Percentiles rank a stretch among this genome's conserved stretches.
phyloP scores from a whole-genome alignment of 73 alveolate species.

The Breviolum minutum region DNA sequence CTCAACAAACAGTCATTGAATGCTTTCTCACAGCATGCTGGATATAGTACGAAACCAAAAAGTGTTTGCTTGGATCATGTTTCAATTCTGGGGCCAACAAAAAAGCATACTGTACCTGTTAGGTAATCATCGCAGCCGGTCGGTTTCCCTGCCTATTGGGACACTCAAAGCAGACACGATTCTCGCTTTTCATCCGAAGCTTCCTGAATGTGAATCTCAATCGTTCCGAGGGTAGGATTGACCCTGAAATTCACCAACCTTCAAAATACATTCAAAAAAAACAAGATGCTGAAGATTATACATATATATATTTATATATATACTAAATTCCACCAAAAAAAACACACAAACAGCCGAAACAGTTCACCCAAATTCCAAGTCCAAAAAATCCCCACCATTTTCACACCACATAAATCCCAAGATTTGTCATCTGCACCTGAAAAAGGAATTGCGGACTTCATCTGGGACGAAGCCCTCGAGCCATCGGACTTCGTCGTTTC shows the following conservation, averaged over 20 bases:
- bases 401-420: neutral
- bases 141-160: slow-evolving; percentile 81
- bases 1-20: neutral
- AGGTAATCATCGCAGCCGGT: neutral
- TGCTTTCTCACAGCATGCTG: neutral
- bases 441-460: slow-evolving; percentile 66
- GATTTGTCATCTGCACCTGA: slow-evolving; percentile 50
- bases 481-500: neutral
- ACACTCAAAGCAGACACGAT: slow-evolving; percentile 98
- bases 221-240: neutral
- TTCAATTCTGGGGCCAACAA: too few species aligned
- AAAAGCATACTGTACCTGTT: too few species aligned
- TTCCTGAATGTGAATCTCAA: neutral
- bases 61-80: too few species aligned
- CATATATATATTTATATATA: too few species aligned
- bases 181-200: slow-evolving; percentile 96
- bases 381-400: too few species aligned
- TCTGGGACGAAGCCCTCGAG: slow-evolving; percentile 92
- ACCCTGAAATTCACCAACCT: neutral
- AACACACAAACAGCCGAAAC: too few species aligned
- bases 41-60: too few species aligned
- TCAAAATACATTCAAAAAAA: too few species aligned
- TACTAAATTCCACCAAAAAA: neutral
- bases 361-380: too few species aligned
- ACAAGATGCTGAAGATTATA: neutral